Base-by-base conservation (phyloP, 768 basidiomycete genomes). In the Basidioascus undulatus region DNA sequence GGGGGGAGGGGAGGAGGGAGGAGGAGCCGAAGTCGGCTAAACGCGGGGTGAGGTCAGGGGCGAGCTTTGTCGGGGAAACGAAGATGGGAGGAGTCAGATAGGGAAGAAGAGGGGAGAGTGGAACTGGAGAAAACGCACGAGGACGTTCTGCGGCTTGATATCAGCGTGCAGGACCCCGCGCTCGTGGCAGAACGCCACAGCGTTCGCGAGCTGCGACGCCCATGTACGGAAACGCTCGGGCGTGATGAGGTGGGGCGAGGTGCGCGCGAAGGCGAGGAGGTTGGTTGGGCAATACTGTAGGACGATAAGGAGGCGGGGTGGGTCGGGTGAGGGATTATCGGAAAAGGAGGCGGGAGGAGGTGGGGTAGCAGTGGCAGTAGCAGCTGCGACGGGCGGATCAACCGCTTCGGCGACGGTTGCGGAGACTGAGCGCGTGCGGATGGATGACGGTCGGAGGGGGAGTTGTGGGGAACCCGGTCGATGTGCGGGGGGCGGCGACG, bases 11-110 rank as follows among this genome's bases (percentile, higher is more conserved):
- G 24, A 62, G 51, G 35, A 61, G 52, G 19, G 62, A 47, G 2
- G 61, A 57, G 13, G 56, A 59, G 23, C 60, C 60, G 41, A 62
- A 63, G 47, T 65, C 63, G 34, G 57, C 57, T n/a, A 65, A 51
- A 4, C 57, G 53, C 6, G 59, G 46, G 31, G 57, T 46, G 6
- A 60, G 41, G 26, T 52, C 47, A 18, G 44, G 30, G 19, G 55
- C 54, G 20, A 61, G 47, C 48, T 50, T 38, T 8, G 24, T 21
- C 7, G 9, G 2, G 8, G 25, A 15, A 6, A 18, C 4, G 3
- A 3, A 19, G 6, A 25, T 20, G 6, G 13, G 19, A 12, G 10
- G 9, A 11, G 31, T 40, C 39, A 40, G 18, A n/a, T 12, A n/a
- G 4, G 19, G 5, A 2, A n/a, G 15, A n/a, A 40, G 30, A 4